Conservation (phyloP, 805 yeast genomes). For the Yarrowia sp. region DNA sequence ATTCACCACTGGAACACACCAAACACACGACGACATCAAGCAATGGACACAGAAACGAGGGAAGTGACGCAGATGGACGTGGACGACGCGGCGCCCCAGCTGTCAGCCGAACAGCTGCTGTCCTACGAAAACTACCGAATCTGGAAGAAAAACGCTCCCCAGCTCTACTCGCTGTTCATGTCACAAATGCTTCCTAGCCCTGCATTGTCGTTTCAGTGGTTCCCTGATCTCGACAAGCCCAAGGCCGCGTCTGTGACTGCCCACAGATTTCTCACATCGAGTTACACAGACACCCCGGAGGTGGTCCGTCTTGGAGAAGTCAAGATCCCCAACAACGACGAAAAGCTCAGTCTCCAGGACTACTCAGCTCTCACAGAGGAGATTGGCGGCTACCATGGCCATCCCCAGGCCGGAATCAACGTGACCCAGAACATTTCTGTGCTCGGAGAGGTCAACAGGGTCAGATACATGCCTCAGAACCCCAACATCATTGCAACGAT, state of each 20-base stretch:
- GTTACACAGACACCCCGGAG: constrained; percentile 25
- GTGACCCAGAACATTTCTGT: constrained; percentile 68
- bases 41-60: constrained; percentile 9
- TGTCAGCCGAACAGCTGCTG: constrained; percentile 18
- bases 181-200: constrained; percentile 70
- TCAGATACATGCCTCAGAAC: constrained; percentile 81
- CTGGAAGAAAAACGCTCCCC: constrained; percentile 71
- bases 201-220: constrained; percentile 64
- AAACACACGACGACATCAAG: constrained; percentile 6
- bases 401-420: constrained; percentile 48
- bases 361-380: constrained; percentile 21
- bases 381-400: constrained; percentile 35
- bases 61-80: background rate
- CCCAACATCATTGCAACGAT: constrained; percentile 81
- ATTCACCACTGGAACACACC: constrained; percentile 3
- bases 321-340: constrained; percentile 22
- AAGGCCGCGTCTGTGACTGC: constrained; percentile 40
- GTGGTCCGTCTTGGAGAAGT: constrained; percentile 27
- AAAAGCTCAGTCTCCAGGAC: constrained; percentile 26
- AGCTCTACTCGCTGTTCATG: constrained; percentile 60
- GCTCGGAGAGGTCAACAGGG: constrained; percentile 74
- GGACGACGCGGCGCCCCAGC: constrained; percentile 9
- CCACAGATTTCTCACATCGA: constrained; percentile 22
- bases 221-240: constrained; percentile 56
- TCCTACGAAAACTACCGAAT: constrained; percentile 50